Evolutionary conservation across 371 early-diverging fungal species (phyloP), one percentile per base, ranked within the genome.

Genomic region (Capillidium rhysosporum): DNA sequence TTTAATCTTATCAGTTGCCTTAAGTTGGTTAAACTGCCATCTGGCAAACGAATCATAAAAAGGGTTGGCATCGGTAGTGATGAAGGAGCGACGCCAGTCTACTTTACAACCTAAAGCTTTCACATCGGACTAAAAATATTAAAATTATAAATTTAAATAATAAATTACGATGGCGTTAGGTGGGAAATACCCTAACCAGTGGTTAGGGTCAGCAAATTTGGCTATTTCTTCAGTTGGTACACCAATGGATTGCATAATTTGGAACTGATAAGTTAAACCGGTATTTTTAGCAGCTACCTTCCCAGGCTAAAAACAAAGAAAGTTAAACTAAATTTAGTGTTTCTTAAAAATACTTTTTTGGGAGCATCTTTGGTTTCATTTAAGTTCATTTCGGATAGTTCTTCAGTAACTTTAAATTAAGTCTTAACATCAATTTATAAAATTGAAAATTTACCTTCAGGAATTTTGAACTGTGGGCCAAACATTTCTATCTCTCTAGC

Each of bases 31-130:
- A 76, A 99, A 98, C 67, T 99, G 99, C 98, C 98, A 99, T 57
- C 87, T 83, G 18, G 98, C 84, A 71, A 99, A 99, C 12, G 92
- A 85, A 68, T 99, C 99, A 64, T 93, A 99, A 77, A 89, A 98
- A 44, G 93, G 94, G 68, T 99, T 99, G 58, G 83, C 81, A 62
- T 99, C 98, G 25, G 99, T 99, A 48, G 99, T 99, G 61, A 98
- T 83, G 73, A 99, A 99, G 14, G 92, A 82, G 59, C 99, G 80
- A 56, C 98, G 82, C 97, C 96, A 98, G 70, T 99, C 99, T 40
- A 96, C 82, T 67, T 92, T 87, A 54, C 79, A 74, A 46, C 98
- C 95, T 59, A 98, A 76, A 29, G 75, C 71, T 55, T 77, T 82
- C 58, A 93, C 65, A 65, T 98, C 97, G 20, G 61, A 55, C 76